These are phyloP conservation scores for Huntiella savannae DNA, from an alignment of 2,329 filamentous ascomycete species.

Conservation along the genomic window DNA sequence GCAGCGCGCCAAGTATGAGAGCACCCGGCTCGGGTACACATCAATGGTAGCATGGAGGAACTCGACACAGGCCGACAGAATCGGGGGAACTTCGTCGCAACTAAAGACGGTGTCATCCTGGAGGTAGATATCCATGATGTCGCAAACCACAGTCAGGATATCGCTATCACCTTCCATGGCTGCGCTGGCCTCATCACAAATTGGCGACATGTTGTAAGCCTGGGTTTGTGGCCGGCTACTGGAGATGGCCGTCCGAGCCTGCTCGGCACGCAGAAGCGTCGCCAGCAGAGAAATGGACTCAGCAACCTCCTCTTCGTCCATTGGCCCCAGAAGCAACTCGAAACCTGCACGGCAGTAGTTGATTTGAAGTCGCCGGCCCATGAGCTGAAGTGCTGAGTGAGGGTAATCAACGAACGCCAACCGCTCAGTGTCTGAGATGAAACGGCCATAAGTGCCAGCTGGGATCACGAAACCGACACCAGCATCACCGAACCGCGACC, in stretches of 20 bases:
- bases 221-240: slow-evolving; percentile 10
- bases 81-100: slow-evolving; percentile 45
- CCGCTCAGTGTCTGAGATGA: slow-evolving; percentile 60
- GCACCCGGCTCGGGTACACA: slow-evolving; percentile 66
- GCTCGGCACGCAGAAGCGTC: slow-evolving; percentile 41
- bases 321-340: slow-evolving; percentile 30
- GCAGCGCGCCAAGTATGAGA: slow-evolving; percentile 74
- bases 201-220: slow-evolving; percentile 22
- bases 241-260: slow-evolving; percentile 19
- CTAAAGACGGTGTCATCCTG: slow-evolving; percentile 36
- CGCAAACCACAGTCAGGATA: slow-evolving; percentile 62
- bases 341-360: slow-evolving; percentile 39
- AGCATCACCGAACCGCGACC: slow-evolving; percentile 15
- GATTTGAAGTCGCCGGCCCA: slow-evolving; percentile 58
- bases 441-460: slow-evolving; percentile 45
- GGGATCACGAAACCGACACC: slow-evolving; percentile 42
- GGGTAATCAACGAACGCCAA: slow-evolving; percentile 58
- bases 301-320: slow-evolving; percentile 42
- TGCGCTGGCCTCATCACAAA: slow-evolving; percentile 37
- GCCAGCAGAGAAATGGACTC: slow-evolving; percentile 60
- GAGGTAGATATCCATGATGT: slow-evolving; percentile 58
- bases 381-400: slow-evolving; percentile 62
- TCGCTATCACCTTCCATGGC: slow-evolving; percentile 44
- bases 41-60: slow-evolving; percentile 58
- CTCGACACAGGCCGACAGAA: slow-evolving; percentile 52